phyloP scores from a whole-genome alignment of 805 yeast genomes.

The Candida nonsorbophila region DNA sequence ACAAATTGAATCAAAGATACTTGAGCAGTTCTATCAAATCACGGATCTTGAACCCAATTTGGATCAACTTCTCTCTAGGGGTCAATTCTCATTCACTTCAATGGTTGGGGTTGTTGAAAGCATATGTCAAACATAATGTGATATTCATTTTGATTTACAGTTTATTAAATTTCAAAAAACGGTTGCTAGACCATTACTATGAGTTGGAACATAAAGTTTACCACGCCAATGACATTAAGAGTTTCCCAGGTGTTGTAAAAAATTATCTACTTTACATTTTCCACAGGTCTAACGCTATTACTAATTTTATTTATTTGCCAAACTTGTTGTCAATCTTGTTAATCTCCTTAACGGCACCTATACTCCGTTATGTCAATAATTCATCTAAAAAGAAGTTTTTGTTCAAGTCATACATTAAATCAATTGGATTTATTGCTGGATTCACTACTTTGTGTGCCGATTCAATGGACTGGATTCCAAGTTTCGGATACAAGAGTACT shows the following conservation, averaged over 20 bases:
- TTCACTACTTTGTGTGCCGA: constrained; percentile 20
- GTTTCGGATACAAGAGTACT: constrained; percentile 9
- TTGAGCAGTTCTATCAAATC: constrained; percentile 25
- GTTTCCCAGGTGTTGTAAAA: constrained; percentile 7
- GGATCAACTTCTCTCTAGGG: constrained; percentile 33
- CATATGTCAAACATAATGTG: constrained; percentile 22
- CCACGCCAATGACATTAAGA: constrained; percentile 6
- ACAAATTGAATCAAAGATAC: constrained; percentile 30
- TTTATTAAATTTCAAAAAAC: constrained; percentile 13
- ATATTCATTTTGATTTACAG: constrained; percentile 14
- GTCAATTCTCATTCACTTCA: constrained; percentile 16
- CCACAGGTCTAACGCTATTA: constrained; percentile 23
- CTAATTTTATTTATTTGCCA: constrained; percentile 32
- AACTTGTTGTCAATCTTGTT: constrained; percentile 29
- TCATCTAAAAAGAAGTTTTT: constrained; percentile 14
- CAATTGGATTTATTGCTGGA: constrained; percentile 30
- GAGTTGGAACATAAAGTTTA: constrained; percentile 13
- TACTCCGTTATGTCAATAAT: constrained; percentile 14
- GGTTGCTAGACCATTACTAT: constrained; percentile 18
- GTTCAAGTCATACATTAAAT: constrained; percentile 29
- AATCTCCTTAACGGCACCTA: constrained; percentile 28
- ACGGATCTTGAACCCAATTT: constrained; percentile 32
- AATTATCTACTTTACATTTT: constrained; percentile 14
- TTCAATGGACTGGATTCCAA: constrained; percentile 15
- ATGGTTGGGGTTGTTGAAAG: constrained; percentile 22